Base-by-base conservation (phyloP, 148 eudicot species). In the Drosera capensis region DNA sequence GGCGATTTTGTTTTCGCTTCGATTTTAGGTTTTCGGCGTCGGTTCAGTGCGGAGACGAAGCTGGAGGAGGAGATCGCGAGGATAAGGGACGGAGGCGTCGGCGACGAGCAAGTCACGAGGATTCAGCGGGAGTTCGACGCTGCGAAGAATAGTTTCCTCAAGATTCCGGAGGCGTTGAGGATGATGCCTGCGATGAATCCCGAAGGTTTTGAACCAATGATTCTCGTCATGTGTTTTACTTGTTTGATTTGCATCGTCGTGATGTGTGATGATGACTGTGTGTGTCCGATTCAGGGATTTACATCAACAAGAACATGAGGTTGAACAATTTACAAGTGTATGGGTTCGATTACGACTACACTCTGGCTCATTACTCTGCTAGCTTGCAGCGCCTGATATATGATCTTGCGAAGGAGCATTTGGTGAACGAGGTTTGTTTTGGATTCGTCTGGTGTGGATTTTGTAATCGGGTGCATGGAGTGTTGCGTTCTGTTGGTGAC, bases 271-370 rank as follows among this genome's bases (percentile, higher is more conserved):
- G 40, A 23, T 23, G 52, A 28, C 43, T 17, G 26, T 22, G 56
- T 40, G 23, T 48, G 16, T 17, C 68, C 52, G 43, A 25, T 42
- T 58, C 36, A 92, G 99, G 95, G 60, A 92, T 92, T 56, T 81
- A 92, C 57, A 86, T 85, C 35, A 92, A 92, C 49, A 85, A 85
- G 79, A 92, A 85, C 56, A 43, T 92, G 74, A 75, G 86, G 47
- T 52, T 92, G 78, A 95, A 92, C 63, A 65, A 63, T 26, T 56
- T 92, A 56, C 68, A 92, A 72, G 99, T 92, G 13, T 92, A 86
- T 46, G 95, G 99, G 1, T 92, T 92, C 58, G 99, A 92, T 59
- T 92, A 92, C 68, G 99, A 92, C 65, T 92, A 85, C 49, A 92
- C 99, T 37, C 66, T 92, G 69, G 99, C 95, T 5, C 95, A 92